Conservation (phyloP, 805 yeast species). For the Candida patagonica region DNA sequence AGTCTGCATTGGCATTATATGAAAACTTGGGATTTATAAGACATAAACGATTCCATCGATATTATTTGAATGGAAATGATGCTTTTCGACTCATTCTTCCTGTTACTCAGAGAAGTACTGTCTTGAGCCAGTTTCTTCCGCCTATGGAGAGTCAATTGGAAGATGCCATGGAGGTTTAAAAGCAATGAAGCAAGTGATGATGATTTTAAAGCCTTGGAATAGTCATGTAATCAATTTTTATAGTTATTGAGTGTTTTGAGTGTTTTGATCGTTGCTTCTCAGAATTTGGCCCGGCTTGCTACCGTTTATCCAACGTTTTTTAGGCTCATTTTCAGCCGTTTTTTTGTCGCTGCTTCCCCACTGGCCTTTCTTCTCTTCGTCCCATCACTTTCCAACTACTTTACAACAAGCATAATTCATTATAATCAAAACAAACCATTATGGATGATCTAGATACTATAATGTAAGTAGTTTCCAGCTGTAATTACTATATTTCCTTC, state of each 20-base stretch:
- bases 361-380: background rate
- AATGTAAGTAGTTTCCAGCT: conserved; percentile 4
- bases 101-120: conserved; percentile 47
- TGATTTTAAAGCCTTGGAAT: too few relatives aligned
- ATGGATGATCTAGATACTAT: conserved; percentile 5
- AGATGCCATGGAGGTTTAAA: too few relatives aligned
- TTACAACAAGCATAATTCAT: background rate
- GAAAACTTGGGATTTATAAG: conserved; percentile 70
- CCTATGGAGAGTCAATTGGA: too few relatives aligned
- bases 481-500: background rate
- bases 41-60: conserved; percentile 68
- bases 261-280: too few relatives aligned
- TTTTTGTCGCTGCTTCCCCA: background rate
- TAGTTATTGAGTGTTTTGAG: too few relatives aligned
- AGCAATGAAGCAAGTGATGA: too few relatives aligned
- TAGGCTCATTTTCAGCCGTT: background rate
- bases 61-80: conserved; percentile 87
- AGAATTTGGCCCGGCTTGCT: too few relatives aligned
- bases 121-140: conserved; percentile 21
- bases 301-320: too few relatives aligned
- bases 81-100: conserved; percentile 85
- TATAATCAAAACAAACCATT: background rate
- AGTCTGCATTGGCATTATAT: conserved; percentile 58
- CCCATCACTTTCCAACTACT: background rate
- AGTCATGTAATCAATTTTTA: too few relatives aligned